Base-by-base conservation (phyloP, 306 rosid genomes). In the Fragaria vesca region DNA sequence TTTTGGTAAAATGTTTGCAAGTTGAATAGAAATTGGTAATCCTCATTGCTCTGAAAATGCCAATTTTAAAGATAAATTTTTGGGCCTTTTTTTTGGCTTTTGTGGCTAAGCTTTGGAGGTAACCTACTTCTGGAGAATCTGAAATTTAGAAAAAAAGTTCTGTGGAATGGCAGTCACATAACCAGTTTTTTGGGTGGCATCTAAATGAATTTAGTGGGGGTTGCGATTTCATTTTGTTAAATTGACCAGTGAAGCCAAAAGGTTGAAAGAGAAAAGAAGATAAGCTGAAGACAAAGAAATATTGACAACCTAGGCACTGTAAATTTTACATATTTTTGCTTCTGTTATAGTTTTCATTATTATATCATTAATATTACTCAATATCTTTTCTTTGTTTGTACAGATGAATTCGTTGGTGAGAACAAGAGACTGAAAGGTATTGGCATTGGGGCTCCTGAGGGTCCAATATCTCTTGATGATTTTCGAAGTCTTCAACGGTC, bases 381-480 rank as follows among this genome's bases (percentile, higher is more conserved):
- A 40, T 47, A 65, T 60, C 17, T 47, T 76, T 63, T 63, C 18
- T 68, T 12, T 70, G 83, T 65, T 75, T 74, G 9, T 76, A 46
- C 83, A 95, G 99, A 86, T 85, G 96, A 85, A 57, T 71, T 80
- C 70, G 84, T 81, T 60, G 66, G 90, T 67, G 97, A 88, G 55
- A 95, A 74, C 84, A 95, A 95, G 93, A 91, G 97, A 85, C 79
- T 86, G 72, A 95, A 89, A 86, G 99, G 99, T 43, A 86, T 95
- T 82, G 99, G 99, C 77, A 90, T 95, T 76, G 99, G 99, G 54
- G 97, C 93, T 79, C 94, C 97, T 7, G 94, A 95, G 86, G 98
- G 97, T 82, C 97, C 99, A 13, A 76, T 95, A 80, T 95, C 99
- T 75, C 97, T 93, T 78, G 99, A 95, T 84, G 99, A 95, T 86